Evolutionary conservation across 352 stramenopile genomes (phyloP), one percentile per base, ranked within the genome.

Genomic region (Globisporangium alternatum): DNA sequence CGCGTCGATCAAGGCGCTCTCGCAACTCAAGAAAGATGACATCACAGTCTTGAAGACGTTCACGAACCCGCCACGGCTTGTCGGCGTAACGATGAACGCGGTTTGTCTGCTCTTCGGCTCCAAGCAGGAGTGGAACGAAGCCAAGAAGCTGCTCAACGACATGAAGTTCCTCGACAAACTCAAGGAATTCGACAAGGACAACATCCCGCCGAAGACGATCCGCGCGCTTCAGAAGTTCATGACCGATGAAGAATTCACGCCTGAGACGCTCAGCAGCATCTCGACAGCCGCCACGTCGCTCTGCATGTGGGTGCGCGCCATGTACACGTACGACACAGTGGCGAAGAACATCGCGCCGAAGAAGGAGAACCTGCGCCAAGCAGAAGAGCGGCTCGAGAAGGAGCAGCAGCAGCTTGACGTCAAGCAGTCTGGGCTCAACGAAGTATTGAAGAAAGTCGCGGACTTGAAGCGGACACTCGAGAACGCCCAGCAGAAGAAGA

Each of bases 301-400:
- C 0, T 98, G 93, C 67, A 98, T 98, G 92, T 98, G 94, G 91
- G 93, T 88, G 0, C 79, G 90, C 17, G 93, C 93, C 5, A 97
- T 98, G 87, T 94, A 97, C 65, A 97, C 89, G 25, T 98, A 98
- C 75, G 91, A 98, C 68, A 84, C 81, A 3, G 92, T 98, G 31
- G 92, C 90, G 28, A 98, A 97, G 67, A 96, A 91, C 64, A 97
- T 98, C 69, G 93, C 75, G 12, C 94, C 94, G 0, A 98, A 98
- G 71, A 96, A 97, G 59, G 86, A 95, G 60, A 94, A 95, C 28
- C 77, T 98, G 1, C 86, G 88, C 35, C 74, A 81, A 17, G 93
- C 94, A 0, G 90, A 98, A 62, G 73, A 89, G n/a, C 81, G 91
- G 1, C 83, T 98, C 0, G 86, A 83, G 33, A 72, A 83, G 2